A percentile compares a stretch with the other conserved stretches of the same genome.
Conservation (phyloP, 78 protist genomes). For the Tieghemostelium lacteum region DNA sequence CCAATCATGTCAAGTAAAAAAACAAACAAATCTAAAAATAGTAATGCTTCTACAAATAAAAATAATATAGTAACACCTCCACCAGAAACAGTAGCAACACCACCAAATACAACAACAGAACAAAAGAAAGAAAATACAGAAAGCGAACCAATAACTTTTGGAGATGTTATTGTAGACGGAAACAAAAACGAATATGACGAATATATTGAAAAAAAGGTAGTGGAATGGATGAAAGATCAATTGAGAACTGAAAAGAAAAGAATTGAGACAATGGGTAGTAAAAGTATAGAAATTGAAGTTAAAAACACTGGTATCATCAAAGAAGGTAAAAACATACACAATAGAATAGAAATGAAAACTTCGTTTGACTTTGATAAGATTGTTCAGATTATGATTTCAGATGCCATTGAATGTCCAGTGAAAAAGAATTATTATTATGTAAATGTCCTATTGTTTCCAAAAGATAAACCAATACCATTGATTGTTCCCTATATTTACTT, state of each 20-base stretch:
- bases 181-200: conserved; percentile 15
- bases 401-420: conserved; percentile 36
- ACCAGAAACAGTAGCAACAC: background rate
- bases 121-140: background rate
- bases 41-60: too few relatives aligned
- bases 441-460: conserved; percentile 38
- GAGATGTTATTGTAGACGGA: background rate
- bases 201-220: conserved; percentile 34
- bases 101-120: background rate
- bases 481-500: conserved; percentile 53
- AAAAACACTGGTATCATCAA: conserved; percentile 64
- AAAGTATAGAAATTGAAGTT: conserved; percentile 24
- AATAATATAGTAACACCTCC: too few relatives aligned
- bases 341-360: conserved; percentile 49
- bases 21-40: too few relatives aligned
- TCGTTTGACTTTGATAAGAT: conserved; percentile 45
- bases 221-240: conserved; percentile 53
- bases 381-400: conserved; percentile 23
- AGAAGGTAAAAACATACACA: conserved; percentile 15
- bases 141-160: background rate
- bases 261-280: conserved; percentile 10
- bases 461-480: conserved; percentile 47
- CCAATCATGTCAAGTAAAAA: too few relatives aligned
- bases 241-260: conserved; percentile 36
- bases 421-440: conserved; percentile 43